Percentiles rank a stretch among this genome's conserved stretches.
Evolutionary conservation across 2,329 filamentous ascomycete species (phyloP).

Genomic region (Triangularia verruculosa): DNA sequence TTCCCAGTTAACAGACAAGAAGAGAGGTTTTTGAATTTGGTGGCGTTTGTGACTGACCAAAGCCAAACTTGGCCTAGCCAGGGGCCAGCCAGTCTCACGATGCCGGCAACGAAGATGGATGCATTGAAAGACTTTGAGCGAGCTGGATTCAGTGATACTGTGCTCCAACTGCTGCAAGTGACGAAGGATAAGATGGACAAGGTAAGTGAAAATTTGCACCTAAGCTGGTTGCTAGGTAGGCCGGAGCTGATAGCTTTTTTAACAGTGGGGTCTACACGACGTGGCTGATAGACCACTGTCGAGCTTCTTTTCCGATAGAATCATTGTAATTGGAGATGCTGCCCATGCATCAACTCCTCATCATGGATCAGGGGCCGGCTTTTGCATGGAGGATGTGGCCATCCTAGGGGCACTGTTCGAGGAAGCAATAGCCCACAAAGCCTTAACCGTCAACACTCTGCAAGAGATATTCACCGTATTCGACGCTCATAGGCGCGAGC

Average conservation of each 20-base stretch:
- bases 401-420: constrained; percentile 46
- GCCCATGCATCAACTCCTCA: constrained; percentile 62
- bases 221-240: not conserved
- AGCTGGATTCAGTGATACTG: constrained; percentile 31
- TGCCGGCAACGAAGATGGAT: constrained; percentile 33
- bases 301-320: constrained; percentile 40
- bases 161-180: constrained; percentile 33
- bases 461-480: constrained; percentile 49
- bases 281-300: constrained; percentile 43
- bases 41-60: constrained; percentile 38
- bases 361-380: constrained; percentile 56
- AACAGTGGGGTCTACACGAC: constrained; percentile 47
- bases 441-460: constrained; percentile 31
- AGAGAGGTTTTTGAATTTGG: constrained; percentile 52
- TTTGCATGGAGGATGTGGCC: constrained; percentile 54
- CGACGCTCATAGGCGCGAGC: constrained; percentile 46
- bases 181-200: constrained; percentile 32
- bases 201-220: constrained; percentile 23
- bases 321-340: constrained; percentile 57
- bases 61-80: constrained; percentile 31
- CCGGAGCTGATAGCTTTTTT: constrained; percentile 1
- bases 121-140: constrained; percentile 35
- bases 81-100: constrained; percentile 22
- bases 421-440: constrained; percentile 30
- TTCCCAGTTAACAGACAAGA: constrained; percentile 52